Base-by-base conservation (phyloP, 2,329 filamentous ascomycete species). In the Ceratocystiopsis sp. region DNA sequence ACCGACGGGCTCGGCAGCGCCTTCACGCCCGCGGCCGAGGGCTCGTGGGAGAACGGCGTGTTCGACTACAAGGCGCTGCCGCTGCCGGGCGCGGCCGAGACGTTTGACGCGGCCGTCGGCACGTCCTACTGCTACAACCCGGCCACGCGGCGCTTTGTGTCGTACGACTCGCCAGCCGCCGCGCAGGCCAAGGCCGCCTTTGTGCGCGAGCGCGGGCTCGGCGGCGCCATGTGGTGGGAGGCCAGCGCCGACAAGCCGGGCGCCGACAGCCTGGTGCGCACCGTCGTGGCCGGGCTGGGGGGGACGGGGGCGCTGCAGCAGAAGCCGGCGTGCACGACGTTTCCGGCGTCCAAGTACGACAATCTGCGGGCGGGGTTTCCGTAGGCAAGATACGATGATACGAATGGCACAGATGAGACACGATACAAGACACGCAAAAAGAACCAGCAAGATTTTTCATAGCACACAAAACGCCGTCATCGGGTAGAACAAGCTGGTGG, bases 171-270 rank as follows among this genome's bases (percentile, higher is more conserved):
- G 1, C 70, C 76, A 1, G 61, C 66, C 3, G 74, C 86, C 58
- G 80, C 77, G 4, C 65, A 66, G 50, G 57, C 62, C 50, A 96
- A 95, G 66, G 76, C 78, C 2, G 63, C 72, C 12, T 94, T 77
- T 57, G 73, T 95, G 55, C 71, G 67, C 54, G 58, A 71, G 17
- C 64, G 69, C 38, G 67, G 73, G 0, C 69, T 95, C 0, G 87
- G 86, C 2, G 89, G 89, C 16, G 84, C 73, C n/a, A 95, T 96
- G 87, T 96, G 85, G 85, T 94, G 86, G 86, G 87, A 95, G 63
- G 84, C 76, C 53, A 89, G 80, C 54, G 78, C 74, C 1, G 89
- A 95, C 57, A 78, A 77, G 55, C 56, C 60, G 3, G 77, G 75
- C 0, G 64, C 68, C 0, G 60, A 69, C 42, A 89, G 83, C 52